Conservation (phyloP, 768 basidiomycete species). For the Tylopilus subfusipes region DNA sequence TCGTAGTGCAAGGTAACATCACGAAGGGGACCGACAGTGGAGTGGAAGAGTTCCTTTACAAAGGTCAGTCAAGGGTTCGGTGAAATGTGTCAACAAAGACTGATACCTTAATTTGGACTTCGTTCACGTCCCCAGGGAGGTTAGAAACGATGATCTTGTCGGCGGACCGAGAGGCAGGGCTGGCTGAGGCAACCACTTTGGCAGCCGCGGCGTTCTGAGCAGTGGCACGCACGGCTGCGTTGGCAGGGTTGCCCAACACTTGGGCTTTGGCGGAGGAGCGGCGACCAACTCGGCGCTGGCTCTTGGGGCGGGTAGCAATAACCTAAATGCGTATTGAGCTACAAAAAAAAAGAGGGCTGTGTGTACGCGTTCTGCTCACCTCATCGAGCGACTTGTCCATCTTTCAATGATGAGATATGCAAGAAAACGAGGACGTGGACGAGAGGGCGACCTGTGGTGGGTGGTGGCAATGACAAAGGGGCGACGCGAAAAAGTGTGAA, state of each 20-base stretch:
- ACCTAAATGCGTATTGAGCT: slow-evolving; percentile 43
- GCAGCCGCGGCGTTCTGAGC: slow-evolving; percentile 40
- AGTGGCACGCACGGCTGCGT: slow-evolving; percentile 53
- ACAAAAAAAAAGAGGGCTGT: background rate
- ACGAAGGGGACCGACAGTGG: slow-evolving; percentile 83
- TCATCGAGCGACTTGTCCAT: slow-evolving; percentile 73
- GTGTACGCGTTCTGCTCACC: slow-evolving; percentile 39
- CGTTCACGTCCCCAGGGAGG: slow-evolving; percentile 90
- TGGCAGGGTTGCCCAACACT: slow-evolving; percentile 54
- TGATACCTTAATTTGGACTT: slow-evolving; percentile 86
- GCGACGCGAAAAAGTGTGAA: slow-evolving; percentile 18
- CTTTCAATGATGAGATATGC: slow-evolving; percentile 8
- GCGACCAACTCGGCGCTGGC: slow-evolving; percentile 38
- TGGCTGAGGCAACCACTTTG: slow-evolving; percentile 39
- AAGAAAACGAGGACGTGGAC: background rate
- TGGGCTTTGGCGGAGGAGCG: slow-evolving; percentile 51
- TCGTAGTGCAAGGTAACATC: slow-evolving; percentile 87
- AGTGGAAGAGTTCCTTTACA: slow-evolving; percentile 83
- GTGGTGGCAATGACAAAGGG: slow-evolving; percentile 29
- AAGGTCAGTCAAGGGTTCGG: background rate
- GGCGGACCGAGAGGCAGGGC: slow-evolving; percentile 41
- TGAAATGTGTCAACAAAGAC: background rate
- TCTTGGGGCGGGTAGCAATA: slow-evolving; percentile 58
- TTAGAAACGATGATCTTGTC: slow-evolving; percentile 97
- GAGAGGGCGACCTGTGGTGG: background rate